Evolutionary conservation across 306 rosid genomes (phyloP), one percentile per base, ranked within the genome.

Genomic region (Acacia acuminata): DNA sequence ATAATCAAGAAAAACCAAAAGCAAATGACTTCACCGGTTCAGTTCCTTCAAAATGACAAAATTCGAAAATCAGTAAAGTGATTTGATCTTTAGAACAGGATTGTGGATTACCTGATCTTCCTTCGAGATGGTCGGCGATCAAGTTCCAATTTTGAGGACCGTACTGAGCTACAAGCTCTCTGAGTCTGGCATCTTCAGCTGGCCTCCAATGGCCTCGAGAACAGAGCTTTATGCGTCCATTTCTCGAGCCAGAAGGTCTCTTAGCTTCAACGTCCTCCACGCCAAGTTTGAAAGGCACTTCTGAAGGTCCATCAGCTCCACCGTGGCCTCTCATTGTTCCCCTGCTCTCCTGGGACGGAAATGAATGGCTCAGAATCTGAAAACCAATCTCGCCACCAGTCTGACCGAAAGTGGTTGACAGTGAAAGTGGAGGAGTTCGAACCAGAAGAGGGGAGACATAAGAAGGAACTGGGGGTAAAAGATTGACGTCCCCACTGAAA

Each of bases 61-160:
- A 71, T 25, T 27, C 24, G 67, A 38, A 60, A 50, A 55, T 12
- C 10, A 58, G 47, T 38, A 15, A n/a, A 66, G 50, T 48, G 34
- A 63, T 73, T 55, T 30, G 13, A 6, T n/a, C 24, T n/a, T 56
- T 20, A 20, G 14, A 56, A 63, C 38, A 1, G 45, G 53, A 20
- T 20, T 60, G 7, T 30, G 75, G 36, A 43, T 89, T 81, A 94
- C 98, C 98, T 88, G 98, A 95, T 95, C 98, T 92, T 51, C 98
- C 98, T 25, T 75, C 77, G 15, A 95, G 94, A 68, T 87, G 81
- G 22, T 89, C 94, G 10, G 98, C 96, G 24, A 95, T 93, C 84
- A 93, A 64, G 93, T 95, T 95, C 98, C 98, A 93, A 56, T 95
- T 95, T 70, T 95, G 98, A 70, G 98, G 98, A 22, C 98, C 98